Base-by-base conservation (phyloP, 768 basidiomycete genomes). In the Rhodocollybia butyracea region DNA sequence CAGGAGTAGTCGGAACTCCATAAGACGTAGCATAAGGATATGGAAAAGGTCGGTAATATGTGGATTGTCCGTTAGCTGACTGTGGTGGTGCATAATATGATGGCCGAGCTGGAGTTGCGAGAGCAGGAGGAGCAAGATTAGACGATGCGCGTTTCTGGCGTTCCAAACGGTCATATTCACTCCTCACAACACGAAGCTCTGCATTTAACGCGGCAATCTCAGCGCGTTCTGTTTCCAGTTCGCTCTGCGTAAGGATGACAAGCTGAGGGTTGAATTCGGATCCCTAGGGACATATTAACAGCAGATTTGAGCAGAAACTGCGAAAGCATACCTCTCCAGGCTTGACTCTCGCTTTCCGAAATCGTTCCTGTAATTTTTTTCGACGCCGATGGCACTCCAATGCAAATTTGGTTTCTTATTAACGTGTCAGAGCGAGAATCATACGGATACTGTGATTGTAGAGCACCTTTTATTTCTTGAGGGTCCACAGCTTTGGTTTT, bases 381-480 rank as follows among this genome's bases (percentile, higher is more conserved):
- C 77, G 76, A 39, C 89, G 79, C 62, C 73, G 78, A 68, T 80
- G 78, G 60, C 87, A 89, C 56, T 83, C 76, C 55, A 92, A 60
- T 2, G 88, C 87, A 64, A 88, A 83, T 60, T 74, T 80, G 1
- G 88, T 90, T 54, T 86, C 90, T 92, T 60, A 24, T 58, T 41
- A 13, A 52, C 12, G 24, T 57, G 61, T 53, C 11, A 56, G 26
- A 38, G 8, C 39, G n/a, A n/a, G n/a, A n/a, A n/a, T n/a, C n/a
- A n/a, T n/a, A n/a, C n/a, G n/a, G n/a, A n/a, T n/a, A 52, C 19
- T 45, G 10, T 21, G 30, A 57, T 36, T 22, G 22, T 3, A 22
- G 19, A n/a, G 43, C 10, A 73, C 88, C 86, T 78, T 61, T 71
- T 69, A 74, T 80, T 71, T 77, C 86, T 41, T 76, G 72, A 54